A percentile compares a stretch with the other conserved stretches of the same genome.
These are phyloP conservation scores for Diaporthe sp. DNA, from an alignment of 2,329 filamentous ascomycete genomes.

Conservation along the genomic window DNA sequence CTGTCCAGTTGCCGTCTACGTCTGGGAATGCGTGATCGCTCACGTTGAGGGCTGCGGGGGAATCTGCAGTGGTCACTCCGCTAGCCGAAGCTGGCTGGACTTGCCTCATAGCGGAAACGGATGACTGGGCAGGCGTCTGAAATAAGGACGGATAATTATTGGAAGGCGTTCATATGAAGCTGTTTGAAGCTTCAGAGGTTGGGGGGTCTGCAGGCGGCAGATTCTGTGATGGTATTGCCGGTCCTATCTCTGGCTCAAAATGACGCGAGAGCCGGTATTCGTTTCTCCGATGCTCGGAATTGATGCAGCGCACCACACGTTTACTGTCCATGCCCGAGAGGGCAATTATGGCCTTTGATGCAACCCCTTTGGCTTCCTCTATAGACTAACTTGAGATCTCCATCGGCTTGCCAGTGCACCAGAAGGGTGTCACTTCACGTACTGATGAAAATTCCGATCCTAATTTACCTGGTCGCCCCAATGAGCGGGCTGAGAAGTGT, in stretches of 20 bases:
- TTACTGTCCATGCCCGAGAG: not conserved
- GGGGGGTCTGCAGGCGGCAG: not conserved
- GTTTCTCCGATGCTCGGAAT: conserved; percentile 2
- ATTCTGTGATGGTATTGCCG: not conserved
- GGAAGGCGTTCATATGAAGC: not conserved
- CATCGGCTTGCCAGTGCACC: not conserved
- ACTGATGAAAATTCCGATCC: no score
- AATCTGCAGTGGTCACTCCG: conserved; percentile 7
- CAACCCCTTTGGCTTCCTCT: not conserved
- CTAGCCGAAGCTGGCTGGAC: not conserved
- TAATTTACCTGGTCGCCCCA: no score
- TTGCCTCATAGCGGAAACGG: not conserved
- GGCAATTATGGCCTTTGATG: not conserved
- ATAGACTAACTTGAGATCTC: not conserved
- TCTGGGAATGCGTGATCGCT: conserved; percentile 5
- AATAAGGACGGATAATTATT: no score
- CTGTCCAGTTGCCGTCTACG: conserved; percentile 1
- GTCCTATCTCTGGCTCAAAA: not conserved
- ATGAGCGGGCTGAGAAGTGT: no score
- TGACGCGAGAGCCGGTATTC: not conserved
- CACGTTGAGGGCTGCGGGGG: conserved; percentile 1
- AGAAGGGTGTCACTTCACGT: not conserved
- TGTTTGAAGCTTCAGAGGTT: not conserved
- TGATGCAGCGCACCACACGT: not conserved
- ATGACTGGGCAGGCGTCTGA: no score